Evolutionary conservation across 768 basidiomycete genomes (phyloP).

Genomic region (Lactarius deliciosus): DNA sequence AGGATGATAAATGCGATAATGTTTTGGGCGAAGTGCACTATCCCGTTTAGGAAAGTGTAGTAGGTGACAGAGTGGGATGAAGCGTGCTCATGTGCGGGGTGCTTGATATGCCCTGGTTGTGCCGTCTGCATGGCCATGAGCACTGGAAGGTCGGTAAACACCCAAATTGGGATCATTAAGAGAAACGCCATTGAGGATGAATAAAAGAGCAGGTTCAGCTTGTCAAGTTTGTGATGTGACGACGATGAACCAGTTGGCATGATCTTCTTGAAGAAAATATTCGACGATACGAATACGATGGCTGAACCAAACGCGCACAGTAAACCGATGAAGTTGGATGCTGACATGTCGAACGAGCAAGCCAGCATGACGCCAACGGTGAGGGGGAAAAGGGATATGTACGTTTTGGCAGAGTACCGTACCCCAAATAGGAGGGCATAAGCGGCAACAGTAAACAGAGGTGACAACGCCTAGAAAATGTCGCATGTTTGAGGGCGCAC

Average conservation of each 20-base stretch:
- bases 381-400: constrained; percentile 90
- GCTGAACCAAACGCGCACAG: constrained; percentile 97
- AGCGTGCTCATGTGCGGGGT: constrained; percentile 47
- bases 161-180: constrained; percentile 95
- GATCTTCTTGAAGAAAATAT: constrained; percentile 99
- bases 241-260: constrained; percentile 60
- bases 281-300: constrained; percentile 93
- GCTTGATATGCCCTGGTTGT: constrained; percentile 44
- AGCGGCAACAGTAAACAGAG: constrained; percentile 94
- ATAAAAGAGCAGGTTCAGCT: constrained; percentile 93
- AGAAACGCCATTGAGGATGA: constrained; percentile 92
- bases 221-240: constrained; percentile 82
- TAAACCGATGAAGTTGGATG: constrained; percentile 83
- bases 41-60: constrained; percentile 91
- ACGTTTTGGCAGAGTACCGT: constrained; percentile 88
- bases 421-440: constrained; percentile 94
- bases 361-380: constrained; percentile 97
- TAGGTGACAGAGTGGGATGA: constrained; percentile 65
- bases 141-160: constrained; percentile 79
- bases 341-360: constrained; percentile 88
- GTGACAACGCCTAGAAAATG: constrained; percentile 78
- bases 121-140: constrained; percentile 48
- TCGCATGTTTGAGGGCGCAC: not conserved
- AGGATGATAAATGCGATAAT: constrained; percentile 97
- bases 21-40: constrained; percentile 95